Base-by-base conservation (phyloP, 2,329 filamentous ascomycete species). In the Fusarium proliferatum region DNA sequence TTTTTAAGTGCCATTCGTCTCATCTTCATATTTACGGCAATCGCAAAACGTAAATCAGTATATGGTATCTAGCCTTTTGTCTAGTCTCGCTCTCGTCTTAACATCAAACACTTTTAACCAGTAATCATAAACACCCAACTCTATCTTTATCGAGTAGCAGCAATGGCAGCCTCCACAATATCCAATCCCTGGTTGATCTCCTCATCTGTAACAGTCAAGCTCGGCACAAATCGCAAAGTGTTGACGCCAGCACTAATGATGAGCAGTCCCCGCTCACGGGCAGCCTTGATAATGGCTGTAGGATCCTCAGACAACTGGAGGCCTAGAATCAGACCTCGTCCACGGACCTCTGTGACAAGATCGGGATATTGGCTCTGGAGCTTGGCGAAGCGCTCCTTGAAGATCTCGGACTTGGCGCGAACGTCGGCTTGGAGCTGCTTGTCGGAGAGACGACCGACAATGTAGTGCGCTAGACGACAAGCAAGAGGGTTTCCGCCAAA, bases 221-320 rank as follows among this genome's bases (percentile, higher is more conserved):
- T 93, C 38, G 96, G 96, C 64, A 98, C 95, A 78, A 99, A 97
- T 53, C 96, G 88, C 76, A 99, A 84, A 13, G 95, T 98, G 80
- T 98, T 97, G 36, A 91, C 95, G 2, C 96, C 96, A 34, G 94
- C 96, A 3, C 95, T 98, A 79, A 99, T 98, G 67, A 99, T 87
- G 67, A 99, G 82, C 78, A 99, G 82, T 0, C 96, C 96, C 67
- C 94, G 88, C 85, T 98, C 94, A 69, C 96, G 88, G 23, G 95
- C 95, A 16, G 95, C 95, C 73, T 92, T 94, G 69, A 99, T 87
- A 67, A 99, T 91, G 17, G 87, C 88, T 23, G 88, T 88, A 36
- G 90, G 94, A 80, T 96, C 93, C 73, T 90, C 86, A 11, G 87
- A 90, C 64, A 99, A 85, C 84, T 99, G 96, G 49, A 97, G 82